Conservation (phyloP, 768 basidiomycete species). For the Multifurca ochricompacta region DNA sequence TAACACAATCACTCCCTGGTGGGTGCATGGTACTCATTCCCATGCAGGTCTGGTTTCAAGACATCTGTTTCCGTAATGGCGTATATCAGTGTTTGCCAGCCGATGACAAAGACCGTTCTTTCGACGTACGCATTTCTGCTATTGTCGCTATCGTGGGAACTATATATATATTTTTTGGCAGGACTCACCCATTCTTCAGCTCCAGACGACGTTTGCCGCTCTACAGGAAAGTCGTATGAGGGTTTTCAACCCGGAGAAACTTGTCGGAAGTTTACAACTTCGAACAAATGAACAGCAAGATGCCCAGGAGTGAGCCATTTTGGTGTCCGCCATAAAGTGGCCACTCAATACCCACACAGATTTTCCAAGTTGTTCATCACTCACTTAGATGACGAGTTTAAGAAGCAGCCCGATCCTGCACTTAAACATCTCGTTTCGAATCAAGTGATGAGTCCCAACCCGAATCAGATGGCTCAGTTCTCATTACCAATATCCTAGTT, state of each 20-base stretch:
- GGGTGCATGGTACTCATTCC: conserved; percentile 1
- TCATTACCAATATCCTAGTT: conserved; percentile 44
- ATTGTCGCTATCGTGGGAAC: not conserved
- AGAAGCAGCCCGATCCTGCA: conserved; percentile 59
- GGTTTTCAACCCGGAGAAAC: conserved; percentile 75
- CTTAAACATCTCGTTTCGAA: conserved; percentile 64
- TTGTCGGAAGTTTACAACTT: conserved; percentile 79
- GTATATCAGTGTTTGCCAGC: conserved; percentile 72
- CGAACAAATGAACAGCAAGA: conserved; percentile 88
- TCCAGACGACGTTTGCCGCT: conserved; percentile 77
- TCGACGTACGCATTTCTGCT: conserved; percentile 31
- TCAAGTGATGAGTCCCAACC: conserved; percentile 42
- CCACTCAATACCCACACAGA: conserved; percentile 33
- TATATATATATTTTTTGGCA: conserved; percentile 24
- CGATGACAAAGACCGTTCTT: conserved; percentile 36
- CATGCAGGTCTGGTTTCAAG: conserved; percentile 83
- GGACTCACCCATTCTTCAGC: conserved; percentile 74
- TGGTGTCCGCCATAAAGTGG: not conserved
- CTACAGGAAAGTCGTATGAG: conserved; percentile 64
- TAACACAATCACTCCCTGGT: conserved; percentile 23
- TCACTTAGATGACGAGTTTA: conserved; percentile 80
- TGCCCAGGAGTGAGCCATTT: conserved; percentile 74
- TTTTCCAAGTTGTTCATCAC: conserved; percentile 95
- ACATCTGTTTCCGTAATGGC: conserved; percentile 69
- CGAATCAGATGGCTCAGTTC: not conserved